Base-by-base conservation (phyloP, 2,329 filamentous ascomycete genomes). In the Stemphylium beticola region DNA sequence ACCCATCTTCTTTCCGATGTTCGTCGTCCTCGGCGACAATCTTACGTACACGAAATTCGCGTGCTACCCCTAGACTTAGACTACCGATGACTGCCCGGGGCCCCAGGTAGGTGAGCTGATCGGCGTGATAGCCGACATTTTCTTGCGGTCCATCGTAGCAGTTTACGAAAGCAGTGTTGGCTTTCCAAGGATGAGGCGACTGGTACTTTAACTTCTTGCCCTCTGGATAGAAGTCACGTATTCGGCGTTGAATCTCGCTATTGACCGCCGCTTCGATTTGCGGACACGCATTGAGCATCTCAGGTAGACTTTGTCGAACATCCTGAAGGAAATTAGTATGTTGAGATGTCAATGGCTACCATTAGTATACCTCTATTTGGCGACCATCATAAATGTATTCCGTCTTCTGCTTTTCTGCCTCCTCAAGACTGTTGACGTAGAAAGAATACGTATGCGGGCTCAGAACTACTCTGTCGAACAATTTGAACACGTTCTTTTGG, bases 151-250 rank as follows among this genome's bases (percentile, higher is more conserved):
- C 93, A 65, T 88, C 81, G 74, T 99, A 99, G 78, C 92, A 96
- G 74, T 99, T 99, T 14, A 96, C 93, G 68, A 97, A 93, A 0
- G 93, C 92, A 0, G 92, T 91, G 69, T 98, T 98, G 9, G 93
- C 91, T 8, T 80, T 79, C 93, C 93, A 98, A 0, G 82, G 76
- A 0, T 83, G 75, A 0, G 91, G 83, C 0, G 88, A 89, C 68
- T 97, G 93, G 64, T 90, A 87, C 63, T 83, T 87, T 24, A 97
- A 83, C 73, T 93, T 96, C 72, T 85, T 81, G 11, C 87, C 86
- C 15, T 78, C 79, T 0, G 89, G 88, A 56, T 95, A 91, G 49
- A 83, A 82, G 3, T 84, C 81, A 42, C 78, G 78, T 56, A 93
- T 95, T 7, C 92, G 87, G 6, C 82, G 79, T 49, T 83, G 77